A percentile compares a stretch with the other conserved stretches of the same genome.
Conservation (phyloP, 2,329 filamentous ascomycete genomes). For the Fusarium nematophilum region DNA sequence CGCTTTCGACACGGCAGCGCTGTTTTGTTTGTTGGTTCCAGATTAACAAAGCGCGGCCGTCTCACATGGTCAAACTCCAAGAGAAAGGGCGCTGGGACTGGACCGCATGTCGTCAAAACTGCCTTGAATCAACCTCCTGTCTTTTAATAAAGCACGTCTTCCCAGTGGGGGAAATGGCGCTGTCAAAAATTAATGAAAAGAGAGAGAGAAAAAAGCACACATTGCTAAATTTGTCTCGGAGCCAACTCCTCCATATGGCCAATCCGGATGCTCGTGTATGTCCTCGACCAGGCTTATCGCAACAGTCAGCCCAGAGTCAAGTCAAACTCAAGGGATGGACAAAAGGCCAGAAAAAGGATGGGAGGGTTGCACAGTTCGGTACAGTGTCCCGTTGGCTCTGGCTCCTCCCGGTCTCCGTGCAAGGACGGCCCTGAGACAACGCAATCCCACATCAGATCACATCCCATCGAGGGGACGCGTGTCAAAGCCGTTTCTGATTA, state of each 20-base stretch:
- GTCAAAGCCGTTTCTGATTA: conserved; percentile 39
- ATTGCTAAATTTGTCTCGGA: conserved; percentile 9
- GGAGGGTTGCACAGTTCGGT: not conserved
- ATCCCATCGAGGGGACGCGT: conserved; percentile 36
- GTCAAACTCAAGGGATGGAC: not conserved
- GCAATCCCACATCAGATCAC: conserved; percentile 7
- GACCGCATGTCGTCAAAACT: too few relatives aligned
- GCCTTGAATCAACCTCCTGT: too few relatives aligned
- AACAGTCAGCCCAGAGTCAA: conserved; percentile 8
- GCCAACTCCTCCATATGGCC: not conserved
- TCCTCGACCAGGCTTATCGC: conserved; percentile 1
- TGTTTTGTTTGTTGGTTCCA: too few relatives aligned
- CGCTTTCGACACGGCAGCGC: too few relatives aligned
- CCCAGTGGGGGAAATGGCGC: too few relatives aligned
- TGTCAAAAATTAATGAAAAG: too few relatives aligned
- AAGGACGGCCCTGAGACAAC: conserved; percentile 22
- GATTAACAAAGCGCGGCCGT: too few relatives aligned
- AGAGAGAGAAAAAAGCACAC: too few relatives aligned
- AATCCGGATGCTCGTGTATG: conserved; percentile 17
- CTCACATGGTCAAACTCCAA: too few relatives aligned
- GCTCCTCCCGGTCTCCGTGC: too few relatives aligned
- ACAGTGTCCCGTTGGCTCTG: conserved; percentile 15
- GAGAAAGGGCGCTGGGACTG: too few relatives aligned
- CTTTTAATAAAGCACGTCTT: too few relatives aligned
- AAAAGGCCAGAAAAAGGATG: not conserved